Evolutionary conservation across 2,329 filamentous ascomycete genomes (phyloP).

Genomic region (Pestalotiopsis sp.): DNA sequence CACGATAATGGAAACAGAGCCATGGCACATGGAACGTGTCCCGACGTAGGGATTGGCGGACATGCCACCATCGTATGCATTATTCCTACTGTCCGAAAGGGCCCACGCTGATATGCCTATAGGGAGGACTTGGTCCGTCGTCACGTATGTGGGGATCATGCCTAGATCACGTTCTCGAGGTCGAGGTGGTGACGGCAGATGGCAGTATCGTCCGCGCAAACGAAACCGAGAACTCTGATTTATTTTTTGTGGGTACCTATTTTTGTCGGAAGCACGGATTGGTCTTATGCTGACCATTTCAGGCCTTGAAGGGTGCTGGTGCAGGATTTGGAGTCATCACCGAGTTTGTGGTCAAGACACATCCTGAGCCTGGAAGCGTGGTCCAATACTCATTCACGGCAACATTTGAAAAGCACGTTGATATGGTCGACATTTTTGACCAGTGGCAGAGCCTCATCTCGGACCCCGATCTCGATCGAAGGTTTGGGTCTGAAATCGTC

Average conservation of each 20-base stretch:
- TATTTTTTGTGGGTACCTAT: constrained; percentile 50
- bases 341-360: constrained; percentile 58
- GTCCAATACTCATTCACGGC: constrained; percentile 62
- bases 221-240: constrained; percentile 48
- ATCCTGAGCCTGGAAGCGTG: constrained; percentile 55
- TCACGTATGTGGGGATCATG: constrained; percentile 62
- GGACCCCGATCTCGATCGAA: constrained; percentile 57
- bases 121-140: constrained; percentile 61
- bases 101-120: not conserved
- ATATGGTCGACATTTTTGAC: constrained; percentile 52
- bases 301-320: constrained; percentile 58
- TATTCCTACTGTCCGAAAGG: not conserved
- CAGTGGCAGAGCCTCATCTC: constrained; percentile 61
- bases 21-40: constrained; percentile 62
- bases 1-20: constrained; percentile 56
- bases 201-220: constrained; percentile 53
- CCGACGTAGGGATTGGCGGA: constrained; percentile 60
- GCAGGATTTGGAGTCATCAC: constrained; percentile 60
- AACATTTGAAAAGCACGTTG: constrained; percentile 47
- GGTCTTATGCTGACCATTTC: constrained; percentile 1
- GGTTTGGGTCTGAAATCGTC: constrained; percentile 60
- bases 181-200: constrained; percentile 59
- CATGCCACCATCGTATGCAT: constrained; percentile 56
- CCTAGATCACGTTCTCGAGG: constrained; percentile 57
- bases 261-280: not conserved